These are phyloP conservation scores for Catharanthus roseus DNA, from an alignment of 257 asterid genomes.

Conservation along the genomic window DNA sequence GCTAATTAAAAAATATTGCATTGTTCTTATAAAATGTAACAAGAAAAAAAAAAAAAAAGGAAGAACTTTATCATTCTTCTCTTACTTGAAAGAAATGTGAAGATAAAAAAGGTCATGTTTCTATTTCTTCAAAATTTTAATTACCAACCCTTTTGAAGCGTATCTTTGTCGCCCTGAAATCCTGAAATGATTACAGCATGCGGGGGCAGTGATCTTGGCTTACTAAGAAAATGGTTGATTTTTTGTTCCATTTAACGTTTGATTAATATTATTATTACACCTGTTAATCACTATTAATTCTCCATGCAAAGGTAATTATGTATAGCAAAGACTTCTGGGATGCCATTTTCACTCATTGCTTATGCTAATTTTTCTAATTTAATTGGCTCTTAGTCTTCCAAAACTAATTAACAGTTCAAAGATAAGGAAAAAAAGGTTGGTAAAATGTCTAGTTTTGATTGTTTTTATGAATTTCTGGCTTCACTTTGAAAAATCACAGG, in stretches of 20 bases:
- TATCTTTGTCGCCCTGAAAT: conserved; percentile 14
- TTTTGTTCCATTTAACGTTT: neutral
- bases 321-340: too few relatives aligned
- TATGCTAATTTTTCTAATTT: neutral
- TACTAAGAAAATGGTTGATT: neutral
- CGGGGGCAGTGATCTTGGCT: conserved; percentile 2
- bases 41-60: too few relatives aligned
- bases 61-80: too few relatives aligned
- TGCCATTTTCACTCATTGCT: too few relatives aligned
- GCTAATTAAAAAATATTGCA: too few relatives aligned
- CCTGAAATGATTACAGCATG: neutral
- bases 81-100: too few relatives aligned
- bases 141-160: neutral
- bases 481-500: neutral
- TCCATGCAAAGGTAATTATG: neutral
- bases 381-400: too few relatives aligned
- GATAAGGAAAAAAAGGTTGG: neutral
- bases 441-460: neutral
- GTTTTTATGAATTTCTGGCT: neutral
- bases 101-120: too few relatives aligned
- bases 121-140: too few relatives aligned
- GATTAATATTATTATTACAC: neutral
- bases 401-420: too few relatives aligned
- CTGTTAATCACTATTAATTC: too few relatives aligned
- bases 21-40: too few relatives aligned